Percentiles rank a stretch among this genome's conserved stretches.
These are phyloP conservation scores for Stemphylium beticola DNA, from an alignment of 2,329 filamentous ascomycete species.

Conservation along the genomic window DNA sequence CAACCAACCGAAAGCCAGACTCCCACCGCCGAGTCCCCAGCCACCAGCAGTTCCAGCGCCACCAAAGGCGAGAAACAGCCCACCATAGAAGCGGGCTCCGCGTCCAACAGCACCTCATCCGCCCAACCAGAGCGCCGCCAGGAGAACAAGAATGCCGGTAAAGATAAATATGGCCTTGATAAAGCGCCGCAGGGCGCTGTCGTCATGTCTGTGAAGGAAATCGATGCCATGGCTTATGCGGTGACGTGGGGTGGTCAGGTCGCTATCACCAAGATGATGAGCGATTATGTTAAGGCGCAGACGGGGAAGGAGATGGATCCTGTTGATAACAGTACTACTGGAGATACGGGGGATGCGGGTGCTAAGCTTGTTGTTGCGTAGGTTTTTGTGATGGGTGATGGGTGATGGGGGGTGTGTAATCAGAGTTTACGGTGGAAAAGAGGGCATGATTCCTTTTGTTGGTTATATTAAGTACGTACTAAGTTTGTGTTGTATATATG, in stretches of 20 bases:
- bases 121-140: slow-evolving; percentile 28
- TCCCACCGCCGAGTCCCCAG: neutral
- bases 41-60: neutral
- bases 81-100: slow-evolving; percentile 6
- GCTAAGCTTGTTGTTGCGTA: slow-evolving; percentile 2
- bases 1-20: neutral
- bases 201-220: slow-evolving; percentile 43
- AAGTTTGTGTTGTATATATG: neutral
- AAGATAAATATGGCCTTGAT: slow-evolving; percentile 28
- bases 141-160: slow-evolving; percentile 11
- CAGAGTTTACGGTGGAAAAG: neutral
- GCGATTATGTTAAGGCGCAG: slow-evolving; percentile 39
- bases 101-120: slow-evolving; percentile 19
- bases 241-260: slow-evolving; percentile 38
- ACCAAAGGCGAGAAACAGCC: slow-evolving; percentile 11
- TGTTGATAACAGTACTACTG: neutral
- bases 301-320: slow-evolving; percentile 22
- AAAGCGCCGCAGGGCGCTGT: slow-evolving; percentile 34
- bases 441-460: too few relatives aligned
- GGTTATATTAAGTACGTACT: too few relatives aligned
- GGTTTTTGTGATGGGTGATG: neutral
- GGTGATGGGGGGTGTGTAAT: neutral
- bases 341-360: neutral
- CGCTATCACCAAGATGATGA: slow-evolving; percentile 45
- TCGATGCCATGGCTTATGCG: slow-evolving; percentile 40